Base-by-base conservation (phyloP, 352 stramenopile species). In the Globisporangium rhizosaccharum region DNA sequence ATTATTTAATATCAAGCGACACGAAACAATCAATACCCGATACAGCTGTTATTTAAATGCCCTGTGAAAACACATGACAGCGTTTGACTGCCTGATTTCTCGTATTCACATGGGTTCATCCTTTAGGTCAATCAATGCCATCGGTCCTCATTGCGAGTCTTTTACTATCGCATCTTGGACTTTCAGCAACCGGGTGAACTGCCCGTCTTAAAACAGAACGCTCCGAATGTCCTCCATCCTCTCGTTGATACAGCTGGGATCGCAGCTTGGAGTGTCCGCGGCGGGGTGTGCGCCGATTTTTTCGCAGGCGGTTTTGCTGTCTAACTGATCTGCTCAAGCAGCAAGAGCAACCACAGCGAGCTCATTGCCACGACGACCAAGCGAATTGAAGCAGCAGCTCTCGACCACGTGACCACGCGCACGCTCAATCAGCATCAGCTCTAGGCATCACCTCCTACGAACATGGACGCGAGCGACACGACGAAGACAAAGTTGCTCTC, bases 401-500 rank as follows among this genome's bases (percentile, higher is more conserved):
- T 33, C 28, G 28, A 44, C 12, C 39, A 44, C 8, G 39, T 44
- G 17, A 14, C 4, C 17, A 44, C 39, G 39, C 17, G 39, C 39
- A 44, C 39, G 39, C 39, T 18, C 17, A 37, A 15, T 20, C 51
- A 55, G 30, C 28, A 55, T 26, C 30, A 26, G 39, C 50, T 28
- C 25, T 14, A 18, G 14, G 15, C 39, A 45, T 0, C 41, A 46
- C 4, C 15, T n/a, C 20, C 5, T 28, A 20, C 15, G 41, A 12
- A 9, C n/a, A 57, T 58, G 50, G 50, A 63, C 45, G 30, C 50
- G 12, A 48, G 36, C 23, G 56, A 56, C 41, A 49, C 44, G 11
- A 49, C 20, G 11, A 63, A 63, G 20, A 53, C 42, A 9, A 64
- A 64, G 58, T 30, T 58, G 45, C 51, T 58, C 42, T 64, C 58